Base-by-base conservation (phyloP, 371 early-diverging fungal genomes). In the Lichtheimia corymbifera region DNA sequence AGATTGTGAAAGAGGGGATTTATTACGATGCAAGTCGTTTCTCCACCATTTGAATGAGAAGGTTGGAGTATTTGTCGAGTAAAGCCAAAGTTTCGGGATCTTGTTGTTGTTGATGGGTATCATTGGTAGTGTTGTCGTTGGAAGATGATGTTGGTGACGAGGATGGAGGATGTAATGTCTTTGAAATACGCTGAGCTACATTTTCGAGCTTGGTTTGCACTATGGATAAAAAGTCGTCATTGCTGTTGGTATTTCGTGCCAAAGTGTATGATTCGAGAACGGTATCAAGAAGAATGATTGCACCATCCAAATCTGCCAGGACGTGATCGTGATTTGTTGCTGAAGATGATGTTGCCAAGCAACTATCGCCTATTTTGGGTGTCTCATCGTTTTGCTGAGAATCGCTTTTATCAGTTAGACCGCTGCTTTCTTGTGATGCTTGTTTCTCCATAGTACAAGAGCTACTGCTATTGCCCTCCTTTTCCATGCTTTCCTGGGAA, bases 231-330 rank as follows among this genome's bases (percentile, higher is more conserved):
- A 56, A 56, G 1, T 24, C 28, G 30, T 25, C 41, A 55, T 25
- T 41, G 13, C 12, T 5, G 4, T 6, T 44, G 25, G n/a, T 27
- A 18, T 45, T 56, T 7, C n/a, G 44, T 6, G 57, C 42, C 35
- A 35, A 35, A 5, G 22, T 17, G n/a, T 56, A 56, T 3, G 45
- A 18, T 24, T 71, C 68, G 17, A 78, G 25, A 0, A 79, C 76
- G 24, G 67, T 68, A 5, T 73, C 72, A 15, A 76, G 42, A 28
- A 76, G 51, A 6, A 73, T 71, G 14, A 59, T 50, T 4, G 67
- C 70, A 2, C 73, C 74, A 40, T 74, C 73, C 11, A 76, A 49
- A 55, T 76, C 74, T 1, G 68, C 58, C 13, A 76, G 43, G 5
- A 70, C 62, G 52, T 56, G 54, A 11, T 24, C 15, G 15, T 50